Base-by-base conservation (phyloP, 176 grass and related monocot species). In the Aegilops umbellulata region DNA sequence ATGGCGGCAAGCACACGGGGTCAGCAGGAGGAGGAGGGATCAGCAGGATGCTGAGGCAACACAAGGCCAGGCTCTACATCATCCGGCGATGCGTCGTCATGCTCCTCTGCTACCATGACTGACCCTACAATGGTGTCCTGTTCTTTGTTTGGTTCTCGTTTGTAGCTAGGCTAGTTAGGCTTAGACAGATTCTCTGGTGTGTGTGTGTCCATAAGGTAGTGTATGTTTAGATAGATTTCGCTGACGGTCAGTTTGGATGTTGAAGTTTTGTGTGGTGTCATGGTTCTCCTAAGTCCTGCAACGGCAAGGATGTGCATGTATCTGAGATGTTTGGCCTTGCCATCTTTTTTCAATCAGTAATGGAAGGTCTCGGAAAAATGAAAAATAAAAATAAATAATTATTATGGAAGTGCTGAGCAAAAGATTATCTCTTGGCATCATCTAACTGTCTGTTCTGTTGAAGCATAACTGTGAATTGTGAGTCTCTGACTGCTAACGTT, bases 91-190 rank as follows among this genome's bases (percentile, higher is more conserved):
- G 91, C 57, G 65, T 93, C 44, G 85, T 93, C 85, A 93, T 93
- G 88, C 91, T 93, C 12, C 91, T 93, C 32, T 93, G 85, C 81
- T 90, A 87, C 35, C 91, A 93, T 87, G 91, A 93, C 65, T 93
- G 19, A 29, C 82, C 73, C 8, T 64, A 34, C 30, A 32, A 78
- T 55, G 84, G 84, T 78, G 71, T 47, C 44, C 8, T 23, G 22
- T 17, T 60, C 32, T 7, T 46, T 35, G 2, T 89, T 51, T 82
- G 69, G 15, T 60, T 38, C 64, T 41, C 38, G 47, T 75, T 91
- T 88, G 5, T 81, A 76, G 69, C 5, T 41, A 87, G 89, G 61
- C 12, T 62, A 51, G 47, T 16, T 49, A 49, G 46, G 47, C 47
- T 51, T 80, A 51, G 14, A 86, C 55, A 11, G 2, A 91, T 87